phyloP scores from a whole-genome alignment of 2,329 filamentous ascomycete species.

The Cladosporium oxysporum region DNA sequence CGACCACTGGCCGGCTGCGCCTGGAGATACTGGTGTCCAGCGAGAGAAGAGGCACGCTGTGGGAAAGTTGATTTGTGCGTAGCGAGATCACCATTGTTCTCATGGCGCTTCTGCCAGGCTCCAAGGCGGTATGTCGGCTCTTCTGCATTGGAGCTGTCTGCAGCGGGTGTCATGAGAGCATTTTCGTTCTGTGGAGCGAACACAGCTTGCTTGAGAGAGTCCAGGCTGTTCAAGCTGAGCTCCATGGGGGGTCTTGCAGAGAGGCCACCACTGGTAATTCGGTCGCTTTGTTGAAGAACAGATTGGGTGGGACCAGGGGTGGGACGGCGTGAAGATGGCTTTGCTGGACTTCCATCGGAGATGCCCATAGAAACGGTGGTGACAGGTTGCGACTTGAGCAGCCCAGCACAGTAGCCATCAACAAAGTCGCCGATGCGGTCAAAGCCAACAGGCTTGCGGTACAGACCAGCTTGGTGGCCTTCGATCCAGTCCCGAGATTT shows the following conservation, averaged over 20 bases:
- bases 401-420: slow-evolving; percentile 38
- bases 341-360: slow-evolving; percentile 31
- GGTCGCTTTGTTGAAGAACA: slow-evolving; percentile 7
- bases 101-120: slow-evolving; percentile 34
- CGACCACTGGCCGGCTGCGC: neutral
- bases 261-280: slow-evolving; percentile 18
- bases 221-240: slow-evolving; percentile 27
- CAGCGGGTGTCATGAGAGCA: slow-evolving; percentile 34
- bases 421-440: slow-evolving; percentile 34
- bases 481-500: slow-evolving; percentile 36
- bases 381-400: slow-evolving; percentile 31
- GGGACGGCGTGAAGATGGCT: slow-evolving; percentile 28
- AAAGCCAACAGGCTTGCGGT: slow-evolving; percentile 31
- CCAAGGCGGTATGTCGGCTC: slow-evolving; percentile 33
- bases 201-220: slow-evolving; percentile 37
- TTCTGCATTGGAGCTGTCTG: slow-evolving; percentile 31
- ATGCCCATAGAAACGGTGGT: slow-evolving; percentile 15
- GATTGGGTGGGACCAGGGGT: slow-evolving; percentile 25
- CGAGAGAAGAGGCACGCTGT: slow-evolving; percentile 25
- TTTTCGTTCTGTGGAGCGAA: slow-evolving; percentile 38
- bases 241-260: slow-evolving; percentile 27
- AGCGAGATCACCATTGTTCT: slow-evolving; percentile 13
- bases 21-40: slow-evolving; percentile 22
- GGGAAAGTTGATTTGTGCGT: slow-evolving; percentile 28
- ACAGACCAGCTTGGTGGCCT: slow-evolving; percentile 37